A percentile compares a stretch with the other conserved stretches of the same genome.
These are phyloP conservation scores for Suillus cothurnatus DNA, from an alignment of 768 basidiomycete species.

Conservation along the genomic window DNA sequence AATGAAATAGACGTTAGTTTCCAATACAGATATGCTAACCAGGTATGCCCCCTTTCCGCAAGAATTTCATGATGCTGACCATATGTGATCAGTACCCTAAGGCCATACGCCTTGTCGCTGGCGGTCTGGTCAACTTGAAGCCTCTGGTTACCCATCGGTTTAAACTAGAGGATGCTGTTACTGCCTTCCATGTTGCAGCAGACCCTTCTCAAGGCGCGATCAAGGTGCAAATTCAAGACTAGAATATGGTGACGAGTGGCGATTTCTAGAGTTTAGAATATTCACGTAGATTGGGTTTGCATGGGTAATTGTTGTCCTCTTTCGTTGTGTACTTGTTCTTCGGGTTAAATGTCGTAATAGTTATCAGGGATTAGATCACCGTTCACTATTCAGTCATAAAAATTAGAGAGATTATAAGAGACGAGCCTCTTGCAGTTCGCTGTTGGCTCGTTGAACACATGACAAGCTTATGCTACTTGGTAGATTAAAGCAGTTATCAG, in stretches of 20 bases:
- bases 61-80: not conserved
- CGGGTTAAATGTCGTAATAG: not conserved
- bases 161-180: conserved; percentile 66
- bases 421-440: not conserved
- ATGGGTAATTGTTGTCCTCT: too few species aligned
- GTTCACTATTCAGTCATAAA: not conserved
- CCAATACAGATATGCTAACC: conserved; percentile 71
- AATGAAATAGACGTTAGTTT: conserved; percentile 72
- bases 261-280: not conserved
- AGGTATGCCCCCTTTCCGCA: conserved; percentile 32
- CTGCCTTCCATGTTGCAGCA: conserved; percentile 79
- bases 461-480: not conserved
- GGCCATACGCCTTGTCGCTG: conserved; percentile 80
- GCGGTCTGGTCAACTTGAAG: conserved; percentile 68
- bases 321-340: not conserved
- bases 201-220: conserved; percentile 69
- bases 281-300: not conserved
- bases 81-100: conserved; percentile 64
- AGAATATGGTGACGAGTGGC: not conserved
- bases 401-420: not conserved
- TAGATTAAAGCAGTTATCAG: not conserved
- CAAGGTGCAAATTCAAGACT: conserved; percentile 68
- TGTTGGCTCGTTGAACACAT: not conserved
- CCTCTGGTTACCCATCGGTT: conserved; percentile 83
- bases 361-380: not conserved